Conservation (phyloP, 2,329 filamentous ascomycete genomes). For the Fusarium odoratissimum region DNA sequence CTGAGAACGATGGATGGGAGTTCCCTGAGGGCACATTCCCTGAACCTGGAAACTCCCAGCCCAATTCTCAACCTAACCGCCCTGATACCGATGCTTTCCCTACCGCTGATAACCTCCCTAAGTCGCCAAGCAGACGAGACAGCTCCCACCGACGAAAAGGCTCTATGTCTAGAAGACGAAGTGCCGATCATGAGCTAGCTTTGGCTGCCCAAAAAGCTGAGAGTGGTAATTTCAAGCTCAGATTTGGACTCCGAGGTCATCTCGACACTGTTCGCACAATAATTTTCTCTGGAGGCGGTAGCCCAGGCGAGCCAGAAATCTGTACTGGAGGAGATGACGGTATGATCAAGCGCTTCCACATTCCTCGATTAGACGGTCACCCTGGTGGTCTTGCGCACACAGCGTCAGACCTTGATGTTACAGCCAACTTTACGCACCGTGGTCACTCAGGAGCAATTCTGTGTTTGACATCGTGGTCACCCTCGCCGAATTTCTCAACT, state of each 20-base stretch:
- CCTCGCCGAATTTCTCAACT: slow-evolving; percentile 88
- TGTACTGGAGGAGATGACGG: slow-evolving; percentile 97
- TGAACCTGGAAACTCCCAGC: slow-evolving; percentile 62
- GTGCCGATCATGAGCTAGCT: slow-evolving; percentile 73
- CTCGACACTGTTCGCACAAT: slow-evolving; percentile 93
- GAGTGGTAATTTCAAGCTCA: slow-evolving; percentile 85
- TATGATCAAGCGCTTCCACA: slow-evolving; percentile 95
- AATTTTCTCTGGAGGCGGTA: slow-evolving; percentile 96
- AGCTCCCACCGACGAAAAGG: slow-evolving; percentile 82
- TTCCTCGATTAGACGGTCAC: slow-evolving; percentile 80
- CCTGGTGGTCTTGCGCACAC: slow-evolving; percentile 58
- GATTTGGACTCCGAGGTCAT: slow-evolving; percentile 91
- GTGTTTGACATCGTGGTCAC: slow-evolving; percentile 86
- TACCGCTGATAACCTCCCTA: slow-evolving; percentile 80
- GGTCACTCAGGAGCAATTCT: slow-evolving; percentile 93
- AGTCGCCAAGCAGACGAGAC: slow-evolving; percentile 79
- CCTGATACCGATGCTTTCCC: slow-evolving; percentile 92
- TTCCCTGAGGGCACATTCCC: slow-evolving; percentile 83
- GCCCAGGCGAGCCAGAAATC: slow-evolving; percentile 94
- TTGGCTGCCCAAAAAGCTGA: slow-evolving; percentile 71
- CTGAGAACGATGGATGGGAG: slow-evolving; percentile 85
- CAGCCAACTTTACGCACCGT: slow-evolving; percentile 93
- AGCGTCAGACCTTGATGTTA: slow-evolving; percentile 86
- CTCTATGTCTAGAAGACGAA: slow-evolving; percentile 78
- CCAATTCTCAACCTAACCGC: slow-evolving; percentile 65